These are phyloP conservation scores for Fusarium torulosum DNA, from an alignment of 2,329 filamentous ascomycete genomes.

Conservation along the genomic window DNA sequence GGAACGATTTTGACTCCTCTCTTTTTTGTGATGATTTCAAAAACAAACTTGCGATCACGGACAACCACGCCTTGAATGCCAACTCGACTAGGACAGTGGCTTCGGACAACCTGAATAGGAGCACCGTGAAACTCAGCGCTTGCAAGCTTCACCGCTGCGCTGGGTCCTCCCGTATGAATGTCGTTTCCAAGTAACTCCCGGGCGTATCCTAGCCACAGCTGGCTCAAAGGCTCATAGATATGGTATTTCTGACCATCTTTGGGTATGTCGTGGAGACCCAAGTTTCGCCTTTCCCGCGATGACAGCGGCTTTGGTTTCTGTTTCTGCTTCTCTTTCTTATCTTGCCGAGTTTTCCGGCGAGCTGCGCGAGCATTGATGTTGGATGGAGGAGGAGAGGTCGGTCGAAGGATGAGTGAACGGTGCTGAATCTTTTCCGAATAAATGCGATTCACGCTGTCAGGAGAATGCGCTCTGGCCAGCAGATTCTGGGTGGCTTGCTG, in stretches of 20 bases:
- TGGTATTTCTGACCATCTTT: slow-evolving; percentile 72
- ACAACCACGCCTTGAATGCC: slow-evolving; percentile 89
- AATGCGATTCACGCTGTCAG: slow-evolving; percentile 76
- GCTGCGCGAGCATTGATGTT: slow-evolving; percentile 67
- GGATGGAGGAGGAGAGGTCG: slow-evolving; percentile 75
- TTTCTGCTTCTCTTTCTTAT: slow-evolving; percentile 61
- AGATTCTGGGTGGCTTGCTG: slow-evolving; percentile 70
- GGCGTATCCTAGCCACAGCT: slow-evolving; percentile 87
- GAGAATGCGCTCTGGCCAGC: slow-evolving; percentile 82
- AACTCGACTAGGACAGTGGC: slow-evolving; percentile 83
- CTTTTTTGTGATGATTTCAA: slow-evolving; percentile 82
- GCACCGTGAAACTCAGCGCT: slow-evolving; percentile 95
- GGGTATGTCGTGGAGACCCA: slow-evolving; percentile 81
- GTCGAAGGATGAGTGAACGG: slow-evolving; percentile 82
- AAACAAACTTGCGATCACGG: slow-evolving; percentile 86
- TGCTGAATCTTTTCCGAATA: slow-evolving; percentile 86
- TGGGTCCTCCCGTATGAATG: slow-evolving; percentile 66
- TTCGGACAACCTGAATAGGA: slow-evolving; percentile 83
- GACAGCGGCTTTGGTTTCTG: slow-evolving; percentile 77
- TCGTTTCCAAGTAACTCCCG: slow-evolving; percentile 80
- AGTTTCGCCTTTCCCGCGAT: slow-evolving; percentile 78
- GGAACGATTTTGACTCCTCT: slow-evolving; percentile 83
- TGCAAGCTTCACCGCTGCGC: slow-evolving; percentile 78
- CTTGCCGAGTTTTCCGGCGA: slow-evolving; percentile 62
- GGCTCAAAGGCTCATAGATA: slow-evolving; percentile 81